These are phyloP conservation scores for Meira nashicola DNA, from an alignment of 1,284 basidiomycete species.

Conservation along the genomic window DNA sequence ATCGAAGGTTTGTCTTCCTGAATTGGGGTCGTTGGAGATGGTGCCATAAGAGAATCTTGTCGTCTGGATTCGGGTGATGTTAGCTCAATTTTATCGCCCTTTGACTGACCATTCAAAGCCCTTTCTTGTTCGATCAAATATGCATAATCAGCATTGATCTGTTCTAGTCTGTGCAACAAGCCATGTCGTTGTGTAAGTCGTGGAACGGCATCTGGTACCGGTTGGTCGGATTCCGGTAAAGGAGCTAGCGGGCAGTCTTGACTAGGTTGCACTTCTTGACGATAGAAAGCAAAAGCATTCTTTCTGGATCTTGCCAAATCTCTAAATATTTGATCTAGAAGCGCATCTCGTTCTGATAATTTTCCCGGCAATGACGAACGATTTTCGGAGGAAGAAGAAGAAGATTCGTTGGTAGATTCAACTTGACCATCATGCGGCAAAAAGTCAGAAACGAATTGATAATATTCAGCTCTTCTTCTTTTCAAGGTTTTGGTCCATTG, in stretches of 20 bases:
- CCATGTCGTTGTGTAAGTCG: constrained; percentile 7
- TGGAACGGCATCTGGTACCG: neutral
- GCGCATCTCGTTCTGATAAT: constrained; percentile 21
- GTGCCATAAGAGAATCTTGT: neutral
- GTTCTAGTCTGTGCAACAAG: constrained; percentile 24
- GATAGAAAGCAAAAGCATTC: constrained; percentile 46
- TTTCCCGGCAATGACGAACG: constrained; percentile 6
- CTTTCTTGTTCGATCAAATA: constrained; percentile 24
- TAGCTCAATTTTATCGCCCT: neutral
- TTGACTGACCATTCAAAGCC: neutral
- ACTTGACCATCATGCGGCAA: constrained; percentile 13
- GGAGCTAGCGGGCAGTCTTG: constrained; percentile 26
- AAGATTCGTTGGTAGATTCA: too few species aligned
- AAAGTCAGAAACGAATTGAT: constrained; percentile 40
- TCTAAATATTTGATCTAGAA: constrained; percentile 47
- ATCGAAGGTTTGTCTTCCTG: constrained; percentile 11
- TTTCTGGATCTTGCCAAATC: constrained; percentile 38
- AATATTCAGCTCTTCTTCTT: constrained; percentile 40
- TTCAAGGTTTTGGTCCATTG: constrained; percentile 33
- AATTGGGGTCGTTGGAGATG: neutral
- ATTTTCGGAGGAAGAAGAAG: neutral
- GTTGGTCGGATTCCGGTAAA: constrained; percentile 5
- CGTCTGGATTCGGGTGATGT: neutral
- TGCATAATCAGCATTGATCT: constrained; percentile 27
- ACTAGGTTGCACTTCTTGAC: constrained; percentile 21